phyloP scores from a whole-genome alignment of 768 basidiomycete genomes.

The Suillus luteus region DNA sequence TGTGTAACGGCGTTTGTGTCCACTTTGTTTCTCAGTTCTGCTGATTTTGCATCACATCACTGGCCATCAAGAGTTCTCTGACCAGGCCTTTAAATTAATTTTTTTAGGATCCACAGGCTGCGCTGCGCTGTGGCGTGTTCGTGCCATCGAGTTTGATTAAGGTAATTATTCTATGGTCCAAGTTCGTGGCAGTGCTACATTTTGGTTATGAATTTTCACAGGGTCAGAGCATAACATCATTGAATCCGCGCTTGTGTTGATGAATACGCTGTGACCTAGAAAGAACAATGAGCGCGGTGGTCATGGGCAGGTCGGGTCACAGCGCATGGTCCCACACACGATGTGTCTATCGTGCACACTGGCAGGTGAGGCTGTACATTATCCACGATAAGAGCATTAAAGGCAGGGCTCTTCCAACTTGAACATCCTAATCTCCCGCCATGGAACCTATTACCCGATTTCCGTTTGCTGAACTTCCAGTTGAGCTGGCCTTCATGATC shows the following conservation, averaged over 20 bases:
- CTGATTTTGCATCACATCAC: not conserved
- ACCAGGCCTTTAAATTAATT: not conserved
- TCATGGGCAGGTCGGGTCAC: not conserved
- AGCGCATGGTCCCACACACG: constrained; percentile 13
- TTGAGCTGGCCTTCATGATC: constrained; percentile 39
- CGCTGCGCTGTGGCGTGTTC: not conserved
- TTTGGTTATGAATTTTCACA: not conserved
- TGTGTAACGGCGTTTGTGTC: not conserved
- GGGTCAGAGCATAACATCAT: not conserved
- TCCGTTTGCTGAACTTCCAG: constrained; percentile 31
- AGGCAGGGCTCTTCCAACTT: not conserved
- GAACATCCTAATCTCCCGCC: not conserved
- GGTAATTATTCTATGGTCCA: not conserved
- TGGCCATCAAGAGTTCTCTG: not conserved
- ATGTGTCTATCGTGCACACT: not conserved
- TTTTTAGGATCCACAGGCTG: not conserved
- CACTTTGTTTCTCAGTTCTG: not conserved
- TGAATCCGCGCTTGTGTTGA: not conserved
- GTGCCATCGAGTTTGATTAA: not conserved
- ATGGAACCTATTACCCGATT: constrained; percentile 11
- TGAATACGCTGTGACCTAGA: not conserved
- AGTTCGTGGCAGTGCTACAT: not conserved
- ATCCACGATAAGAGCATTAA: not conserved
- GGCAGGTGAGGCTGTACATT: not conserved
- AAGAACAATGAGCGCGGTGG: not conserved